Base-by-base conservation (phyloP, 305 asterid species). In the Fraxinus sp. region DNA sequence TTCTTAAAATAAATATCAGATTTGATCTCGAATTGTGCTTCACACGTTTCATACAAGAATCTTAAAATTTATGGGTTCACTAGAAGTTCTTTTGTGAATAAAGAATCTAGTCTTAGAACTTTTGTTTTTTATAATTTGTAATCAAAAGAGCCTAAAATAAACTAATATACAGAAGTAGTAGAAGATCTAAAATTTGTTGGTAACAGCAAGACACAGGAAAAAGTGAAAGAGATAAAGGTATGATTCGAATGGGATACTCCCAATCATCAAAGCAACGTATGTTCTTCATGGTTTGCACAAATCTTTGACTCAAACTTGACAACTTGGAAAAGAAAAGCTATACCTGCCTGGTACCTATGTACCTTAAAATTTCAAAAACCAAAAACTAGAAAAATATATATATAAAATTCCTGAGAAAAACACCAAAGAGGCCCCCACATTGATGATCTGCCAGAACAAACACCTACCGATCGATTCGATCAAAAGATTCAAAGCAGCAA, bases 181-280 rank as follows among this genome's bases (percentile, higher is more conserved):
- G 79, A 81, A 46, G 18, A 46, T 46, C 59, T 14, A 46, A 46
- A 46, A 46, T 46, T 46, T 14, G 59, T 14, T 46, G 59, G 59
- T 46, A 46, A 46, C 20, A 46, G 59, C 59, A 46, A 46, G 59
- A 80, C 85, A 22, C 84, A 66, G 64, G 26, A 39, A 72, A 81
- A 83, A 77, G 83, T 66, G 81, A 83, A 88, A 91, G 90, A 87
- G 90, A 84, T 89, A 89, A 88, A 85, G 89, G 82, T 39, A 14
- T 10, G 74, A 80, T 86, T 80, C 76, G 86, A 84, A 87, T 87
- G 85, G 86, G 91, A 87, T 90, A 82, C 89, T 85, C 84, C 87
- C 93, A 92, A 91, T 94, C 95, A 92, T 94, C 94, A 91, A 91
- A 90, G 96, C 92, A 87, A 89, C 92, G 77, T 84, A 83, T 91